A percentile compares a stretch with the other conserved stretches of the same genome.
Conservation (phyloP, 192 early-diverging fungal genomes). For the Helicostylum pulchrum region DNA sequence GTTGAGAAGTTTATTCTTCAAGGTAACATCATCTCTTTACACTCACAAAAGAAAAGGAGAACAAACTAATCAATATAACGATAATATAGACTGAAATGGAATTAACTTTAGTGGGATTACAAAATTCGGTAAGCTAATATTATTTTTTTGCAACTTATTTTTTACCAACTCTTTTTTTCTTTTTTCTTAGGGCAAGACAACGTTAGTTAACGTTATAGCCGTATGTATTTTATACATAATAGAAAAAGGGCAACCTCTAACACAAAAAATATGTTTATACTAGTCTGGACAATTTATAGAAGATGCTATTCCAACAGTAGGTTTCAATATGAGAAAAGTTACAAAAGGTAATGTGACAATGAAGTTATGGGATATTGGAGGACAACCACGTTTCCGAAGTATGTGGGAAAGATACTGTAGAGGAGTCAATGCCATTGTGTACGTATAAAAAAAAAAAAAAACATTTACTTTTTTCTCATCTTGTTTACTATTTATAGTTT, state of each 20-base stretch:
- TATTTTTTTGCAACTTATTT: too few species aligned
- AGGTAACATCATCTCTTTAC: conserved; percentile 46
- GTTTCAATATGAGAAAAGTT: conserved; percentile 98
- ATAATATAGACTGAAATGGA: conserved; percentile 73
- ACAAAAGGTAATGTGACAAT: conserved; percentile 92
- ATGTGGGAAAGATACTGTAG: conserved; percentile 92
- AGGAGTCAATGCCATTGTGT: conserved; percentile 98
- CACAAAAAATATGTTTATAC: not conserved
- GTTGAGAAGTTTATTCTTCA: conserved; percentile 80
- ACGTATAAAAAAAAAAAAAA: conserved; percentile 24
- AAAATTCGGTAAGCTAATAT: conserved; percentile 41
- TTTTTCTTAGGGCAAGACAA: conserved; percentile 71
- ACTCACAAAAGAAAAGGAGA: not conserved
- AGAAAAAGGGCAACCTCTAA: conserved; percentile 1
- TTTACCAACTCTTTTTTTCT: too few species aligned
- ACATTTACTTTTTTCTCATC: conserved; percentile 12
- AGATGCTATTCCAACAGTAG: conserved; percentile 96
- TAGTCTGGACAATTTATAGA: conserved; percentile 78
- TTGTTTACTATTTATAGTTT: conserved; percentile 54
- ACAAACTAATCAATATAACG: not conserved
- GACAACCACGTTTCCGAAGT: conserved; percentile 93
- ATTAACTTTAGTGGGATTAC: conserved; percentile 82
- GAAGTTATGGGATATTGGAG: conserved; percentile 99
- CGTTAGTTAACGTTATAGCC: conserved; percentile 82
- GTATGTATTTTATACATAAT: conserved; percentile 38